phyloP scores from a whole-genome alignment of 176 grass and related monocot species.

The Musa acuminata region DNA sequence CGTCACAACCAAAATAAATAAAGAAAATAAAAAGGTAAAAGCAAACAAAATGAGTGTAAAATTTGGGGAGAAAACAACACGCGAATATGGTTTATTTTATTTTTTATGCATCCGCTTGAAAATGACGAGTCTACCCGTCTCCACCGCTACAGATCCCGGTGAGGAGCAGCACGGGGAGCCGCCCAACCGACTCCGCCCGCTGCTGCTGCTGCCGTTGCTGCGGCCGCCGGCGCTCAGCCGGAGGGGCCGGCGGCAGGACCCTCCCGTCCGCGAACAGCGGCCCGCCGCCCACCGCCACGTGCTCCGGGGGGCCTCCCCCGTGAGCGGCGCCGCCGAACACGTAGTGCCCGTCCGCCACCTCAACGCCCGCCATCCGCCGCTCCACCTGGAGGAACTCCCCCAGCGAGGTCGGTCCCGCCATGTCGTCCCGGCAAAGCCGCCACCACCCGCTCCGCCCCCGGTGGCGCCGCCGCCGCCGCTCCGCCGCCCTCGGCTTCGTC shows the following conservation, averaged over 20 bases:
- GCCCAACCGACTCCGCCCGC: slow-evolving; percentile 30
- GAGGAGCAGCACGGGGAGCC: slow-evolving; percentile 64
- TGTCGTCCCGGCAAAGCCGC: slow-evolving; percentile 47
- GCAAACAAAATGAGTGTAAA: not conserved
- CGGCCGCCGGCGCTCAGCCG: slow-evolving; percentile 16
- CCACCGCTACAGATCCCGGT: slow-evolving; percentile 79
- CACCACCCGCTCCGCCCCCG: slow-evolving; percentile 53
- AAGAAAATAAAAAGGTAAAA: not conserved
- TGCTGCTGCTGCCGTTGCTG: slow-evolving; percentile 7
- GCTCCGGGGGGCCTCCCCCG: not conserved
- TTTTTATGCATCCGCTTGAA: not conserved
- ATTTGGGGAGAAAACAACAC: not conserved
- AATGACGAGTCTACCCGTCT: slow-evolving; percentile 21
- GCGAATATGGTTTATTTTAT: not conserved
- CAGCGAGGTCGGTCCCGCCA: slow-evolving; percentile 35
- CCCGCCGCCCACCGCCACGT: slow-evolving; percentile 18
- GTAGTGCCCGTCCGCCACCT: slow-evolving; percentile 31
- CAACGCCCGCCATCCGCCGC: slow-evolving; percentile 43
- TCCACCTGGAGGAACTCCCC: slow-evolving; percentile 83
- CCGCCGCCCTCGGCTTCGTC: not conserved
- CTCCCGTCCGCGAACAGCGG: slow-evolving; percentile 67
- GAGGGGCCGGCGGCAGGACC: slow-evolving; percentile 32
- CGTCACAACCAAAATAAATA: not conserved
- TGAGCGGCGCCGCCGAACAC: not conserved
- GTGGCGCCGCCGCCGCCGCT: slow-evolving; percentile 14